Base-by-base conservation (phyloP, 148 eudicot species). In the Talinum fruticosum region DNA sequence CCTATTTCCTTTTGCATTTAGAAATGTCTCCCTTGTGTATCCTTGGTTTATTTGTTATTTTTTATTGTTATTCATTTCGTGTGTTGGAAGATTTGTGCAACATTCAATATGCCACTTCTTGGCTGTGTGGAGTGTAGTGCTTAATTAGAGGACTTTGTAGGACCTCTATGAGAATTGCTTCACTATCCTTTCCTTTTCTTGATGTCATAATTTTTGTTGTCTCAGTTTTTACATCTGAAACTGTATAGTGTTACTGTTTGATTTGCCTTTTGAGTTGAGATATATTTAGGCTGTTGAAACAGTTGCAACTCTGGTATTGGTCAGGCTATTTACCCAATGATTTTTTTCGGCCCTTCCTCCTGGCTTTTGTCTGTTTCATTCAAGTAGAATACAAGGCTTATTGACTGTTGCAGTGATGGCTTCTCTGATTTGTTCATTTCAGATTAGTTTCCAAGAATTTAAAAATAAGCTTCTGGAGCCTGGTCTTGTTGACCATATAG, bases 401-500 rank as follows among this genome's bases (percentile, higher is more conserved):
- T 69, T 51, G 32, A 14, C 30, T 18, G 59, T 66, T 33, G 28
- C 19, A n/a, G 26, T 83, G 26, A 61, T 69, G 61, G 34, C 24
- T 32, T 83, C 69, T 37, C 71, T 37, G 35, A 32, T 82, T 47
- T 71, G 7, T 49, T 47, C 41, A 10, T 69, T 82, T 86, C 97
- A 94, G 98, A 94, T 92, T 77, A 94, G 98, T 86, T 94, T 94
- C 82, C 98, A 94, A 84, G 98, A 94, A 79, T 94, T 94, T 77
- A 92, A 88, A 85, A 92, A 89, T 81, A 94, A 94, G 87, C 90
- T 94, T 72, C 85, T 94, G 73, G 98, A 94, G 83, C 98, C 94
- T 24, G 98, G 98, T 67, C 79, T 91, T 59, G 98, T 94, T 74
- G 98, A 94, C 68, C 98, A 82, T 67, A 87, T 94, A 29, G 95